Conservation (phyloP, 352 stramenopile species). For the Phytophthora rubi region DNA sequence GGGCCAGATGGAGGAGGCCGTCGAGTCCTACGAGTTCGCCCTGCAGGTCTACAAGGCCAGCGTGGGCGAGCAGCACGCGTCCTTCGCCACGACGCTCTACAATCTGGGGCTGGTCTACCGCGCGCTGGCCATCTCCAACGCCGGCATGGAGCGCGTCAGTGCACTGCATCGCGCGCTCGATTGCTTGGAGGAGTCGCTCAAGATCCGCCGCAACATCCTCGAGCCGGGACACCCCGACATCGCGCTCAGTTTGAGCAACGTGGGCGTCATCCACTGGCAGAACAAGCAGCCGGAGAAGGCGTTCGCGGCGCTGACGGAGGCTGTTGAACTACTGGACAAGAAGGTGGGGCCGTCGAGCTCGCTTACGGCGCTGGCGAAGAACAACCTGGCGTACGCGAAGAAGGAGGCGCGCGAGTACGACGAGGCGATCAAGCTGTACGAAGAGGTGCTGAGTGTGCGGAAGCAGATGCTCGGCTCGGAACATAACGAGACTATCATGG, state of each 20-base stretch:
- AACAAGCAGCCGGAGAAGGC: slow-evolving; percentile 81
- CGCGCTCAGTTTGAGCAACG: slow-evolving; percentile 81
- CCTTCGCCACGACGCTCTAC: slow-evolving; percentile 84
- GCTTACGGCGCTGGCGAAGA: slow-evolving; percentile 81
- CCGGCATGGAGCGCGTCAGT: slow-evolving; percentile 74
- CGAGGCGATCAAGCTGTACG: slow-evolving; percentile 70
- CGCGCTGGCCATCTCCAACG: slow-evolving; percentile 55
- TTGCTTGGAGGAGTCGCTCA: slow-evolving; percentile 82
- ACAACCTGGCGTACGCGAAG: slow-evolving; percentile 83
- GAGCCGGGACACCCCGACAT: slow-evolving; percentile 82
- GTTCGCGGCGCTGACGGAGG: slow-evolving; percentile 64
- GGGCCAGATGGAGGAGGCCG: slow-evolving; percentile 72
- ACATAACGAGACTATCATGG: slow-evolving; percentile 87
- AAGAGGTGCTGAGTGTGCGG: slow-evolving; percentile 69
- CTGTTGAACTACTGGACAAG: slow-evolving; percentile 61
- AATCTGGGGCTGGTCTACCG: slow-evolving; percentile 84
- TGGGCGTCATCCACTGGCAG: slow-evolving; percentile 84
- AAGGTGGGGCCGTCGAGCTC: slow-evolving; percentile 63
- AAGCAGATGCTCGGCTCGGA: slow-evolving; percentile 61
- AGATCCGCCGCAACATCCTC: slow-evolving; percentile 72
- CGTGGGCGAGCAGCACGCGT: slow-evolving; percentile 83
- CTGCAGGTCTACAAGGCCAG: slow-evolving; percentile 82
- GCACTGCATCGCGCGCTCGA: slow-evolving; percentile 73
- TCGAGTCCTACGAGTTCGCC: slow-evolving; percentile 84
- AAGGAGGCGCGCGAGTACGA: slow-evolving; percentile 80